phyloP scores from a whole-genome alignment of 495 filamentous ascomycete species.

The Lepidopterella palustris region DNA sequence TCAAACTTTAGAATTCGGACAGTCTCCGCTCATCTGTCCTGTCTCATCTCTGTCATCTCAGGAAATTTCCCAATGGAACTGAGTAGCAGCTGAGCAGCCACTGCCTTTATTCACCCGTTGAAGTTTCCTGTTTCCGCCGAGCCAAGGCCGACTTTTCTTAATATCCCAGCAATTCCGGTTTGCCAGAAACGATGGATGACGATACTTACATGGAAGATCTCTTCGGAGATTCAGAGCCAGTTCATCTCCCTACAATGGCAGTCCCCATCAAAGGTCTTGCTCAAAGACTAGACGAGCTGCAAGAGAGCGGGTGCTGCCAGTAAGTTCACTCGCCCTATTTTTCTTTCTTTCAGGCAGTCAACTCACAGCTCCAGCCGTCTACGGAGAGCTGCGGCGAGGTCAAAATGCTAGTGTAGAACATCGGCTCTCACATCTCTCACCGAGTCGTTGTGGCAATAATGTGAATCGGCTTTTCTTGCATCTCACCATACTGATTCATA shows the following conservation, averaged over 20 bases:
- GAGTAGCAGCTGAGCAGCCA: too few relatives aligned
- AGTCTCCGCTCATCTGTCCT: too few relatives aligned
- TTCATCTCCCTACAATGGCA: conserved; percentile 46
- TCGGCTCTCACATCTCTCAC: background rate
- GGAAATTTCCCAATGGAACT: too few relatives aligned
- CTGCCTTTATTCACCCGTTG: too few relatives aligned
- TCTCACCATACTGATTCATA: too few relatives aligned
- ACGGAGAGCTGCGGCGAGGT: too few relatives aligned
- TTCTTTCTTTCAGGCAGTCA: background rate
- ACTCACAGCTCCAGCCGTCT: background rate
- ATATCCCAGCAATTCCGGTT: background rate
- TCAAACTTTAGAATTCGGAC: too few relatives aligned
- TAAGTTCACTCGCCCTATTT: conserved; percentile 43
- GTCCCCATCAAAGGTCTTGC: conserved; percentile 57
- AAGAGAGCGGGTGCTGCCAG: conserved; percentile 74
- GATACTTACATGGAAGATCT: conserved; percentile 66
- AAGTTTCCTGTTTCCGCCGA: too few relatives aligned
- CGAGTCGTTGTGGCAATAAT: too few relatives aligned
- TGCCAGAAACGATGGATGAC: conserved; percentile 58
- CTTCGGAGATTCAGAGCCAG: conserved; percentile 59
- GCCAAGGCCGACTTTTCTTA: background rate
- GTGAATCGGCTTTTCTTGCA: too few relatives aligned
- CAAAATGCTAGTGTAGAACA: background rate
- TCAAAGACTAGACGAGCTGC: conserved; percentile 72
- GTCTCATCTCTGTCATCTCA: too few relatives aligned